Evolutionary conservation across 192 early-diverging fungal genomes (phyloP).

Genomic region (Linnemannia zychae): DNA sequence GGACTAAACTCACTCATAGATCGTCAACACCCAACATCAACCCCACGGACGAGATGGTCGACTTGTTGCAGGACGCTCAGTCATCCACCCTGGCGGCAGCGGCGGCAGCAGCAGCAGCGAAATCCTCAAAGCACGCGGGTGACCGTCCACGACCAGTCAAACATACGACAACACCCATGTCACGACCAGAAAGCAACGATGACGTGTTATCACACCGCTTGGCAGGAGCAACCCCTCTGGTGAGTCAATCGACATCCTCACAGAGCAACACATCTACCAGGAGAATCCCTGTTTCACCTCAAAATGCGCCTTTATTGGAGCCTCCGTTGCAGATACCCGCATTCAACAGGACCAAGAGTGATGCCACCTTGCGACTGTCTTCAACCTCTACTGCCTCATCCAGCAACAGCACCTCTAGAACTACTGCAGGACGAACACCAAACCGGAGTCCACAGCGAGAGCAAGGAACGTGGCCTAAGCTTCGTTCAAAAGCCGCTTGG

Average conservation of each 20-base stretch:
- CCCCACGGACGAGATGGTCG: constrained; percentile 47
- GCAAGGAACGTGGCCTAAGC: background rate
- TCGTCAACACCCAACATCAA: constrained; percentile 55
- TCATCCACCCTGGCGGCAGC: constrained; percentile 22
- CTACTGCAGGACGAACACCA: background rate
- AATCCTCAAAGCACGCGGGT: background rate
- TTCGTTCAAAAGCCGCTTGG: constrained; percentile 1
- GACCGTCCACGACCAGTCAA: background rate
- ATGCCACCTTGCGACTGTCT: background rate
- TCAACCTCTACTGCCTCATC: background rate
- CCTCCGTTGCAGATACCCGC: constrained; percentile 20
- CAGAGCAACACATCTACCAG: background rate
- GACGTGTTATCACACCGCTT: constrained; percentile 13
- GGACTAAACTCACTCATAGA: constrained; percentile 20
- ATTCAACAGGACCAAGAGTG: constrained; percentile 3
- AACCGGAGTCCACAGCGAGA: background rate
- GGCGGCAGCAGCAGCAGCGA: background rate
- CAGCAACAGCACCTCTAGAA: background rate
- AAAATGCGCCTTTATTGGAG: constrained; percentile 14
- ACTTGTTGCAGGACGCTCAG: constrained; percentile 48
- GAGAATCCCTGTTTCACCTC: background rate
- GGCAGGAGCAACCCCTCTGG: background rate
- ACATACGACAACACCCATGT: background rate
- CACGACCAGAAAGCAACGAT: constrained; percentile 36
- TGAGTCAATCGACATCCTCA: background rate